Evolutionary conservation across 2,329 filamentous ascomycete species (phyloP).

Genomic region (Myriosclerotinia duriaeana): DNA sequence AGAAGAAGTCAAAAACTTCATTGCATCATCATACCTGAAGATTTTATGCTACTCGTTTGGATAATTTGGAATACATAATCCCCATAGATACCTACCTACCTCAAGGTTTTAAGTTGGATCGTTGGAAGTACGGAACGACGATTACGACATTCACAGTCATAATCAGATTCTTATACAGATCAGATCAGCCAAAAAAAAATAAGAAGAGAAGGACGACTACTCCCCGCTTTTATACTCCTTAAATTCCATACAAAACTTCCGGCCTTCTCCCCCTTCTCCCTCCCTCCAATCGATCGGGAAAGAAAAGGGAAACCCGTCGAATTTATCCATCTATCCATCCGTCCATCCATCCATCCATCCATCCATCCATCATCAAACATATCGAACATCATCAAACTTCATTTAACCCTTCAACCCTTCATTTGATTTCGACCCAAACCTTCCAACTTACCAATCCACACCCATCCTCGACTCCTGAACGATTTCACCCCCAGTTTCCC

Average conservation of each 20-base stretch:
- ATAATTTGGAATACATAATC: slow-evolving; percentile 17
- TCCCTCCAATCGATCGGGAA: background rate
- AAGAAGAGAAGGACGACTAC: background rate
- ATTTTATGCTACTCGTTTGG: slow-evolving; percentile 21
- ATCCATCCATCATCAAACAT: background rate
- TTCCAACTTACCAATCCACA: slow-evolving; percentile 1
- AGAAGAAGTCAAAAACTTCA: background rate
- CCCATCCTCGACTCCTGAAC: slow-evolving; percentile 13
- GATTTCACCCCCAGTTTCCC: slow-evolving; percentile 1
- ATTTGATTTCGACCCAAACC: background rate
- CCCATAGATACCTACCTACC: too few relatives aligned
- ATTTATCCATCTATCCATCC: background rate
- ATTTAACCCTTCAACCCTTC: slow-evolving; percentile 10
- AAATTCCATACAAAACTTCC: too few relatives aligned
- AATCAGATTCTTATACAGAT: background rate
- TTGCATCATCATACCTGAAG: slow-evolving; percentile 1
- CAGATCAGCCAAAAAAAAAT: background rate
- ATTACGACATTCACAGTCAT: slow-evolving; percentile 5
- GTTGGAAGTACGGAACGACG: background rate
- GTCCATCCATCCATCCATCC: background rate
- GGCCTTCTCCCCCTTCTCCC: background rate
- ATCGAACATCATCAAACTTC: slow-evolving; percentile 3
- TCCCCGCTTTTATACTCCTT: too few relatives aligned
- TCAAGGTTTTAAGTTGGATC: slow-evolving; percentile 1
- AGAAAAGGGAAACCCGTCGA: background rate